Base-by-base conservation (phyloP, 768 basidiomycete species). In the Tylopilus cervinicoccineus region DNA sequence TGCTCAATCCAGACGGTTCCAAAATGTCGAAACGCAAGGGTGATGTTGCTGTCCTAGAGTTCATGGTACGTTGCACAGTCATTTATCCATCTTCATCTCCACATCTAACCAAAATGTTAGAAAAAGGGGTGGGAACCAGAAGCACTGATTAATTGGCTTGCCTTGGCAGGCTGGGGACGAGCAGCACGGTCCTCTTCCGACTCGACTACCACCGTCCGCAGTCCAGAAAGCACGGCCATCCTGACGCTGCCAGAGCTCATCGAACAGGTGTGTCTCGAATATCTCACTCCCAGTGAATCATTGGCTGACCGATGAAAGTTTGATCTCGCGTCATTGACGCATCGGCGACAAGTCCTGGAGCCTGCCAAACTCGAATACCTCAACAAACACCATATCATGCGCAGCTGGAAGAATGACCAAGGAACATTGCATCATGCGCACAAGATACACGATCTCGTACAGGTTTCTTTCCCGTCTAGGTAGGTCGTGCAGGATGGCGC, bases 11-110 rank as follows among this genome's bases (percentile, higher is more conserved):
- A 0, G 91, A 97, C 63, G 93, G 93, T 0, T 78, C 83, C 6
- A 99, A 99, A 64, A 90, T 99, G 81, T 93, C 89, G 12, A 99
- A 98, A 64, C 79, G 96, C 13, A 84, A 87, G 31, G 93, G 92
- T 5, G 91, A 95, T 58, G 92, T 93, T 2, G 78, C 80, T 29
- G 92, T 96, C 7, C 71, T 83, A 29, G 86, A 92, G 54, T 98
- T 91, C 62, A 87, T 90, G 51, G 94, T 93, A 61, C 45, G 76
- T 64, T 16, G 12, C 6, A 19, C 17, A 7, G 42, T 11, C 38
- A 16, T 12, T 24, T 12, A 3, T 38, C 10, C 41, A 7, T 50
- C 28, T 23, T 16, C 10, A 0, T 20, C 20, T 20, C 20, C 41
- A 38, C 3, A 14, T 33, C 55, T 33, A 45, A 24, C 10, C 19